Percentiles rank a stretch among this genome's conserved stretches.
Conservation (phyloP, 352 stramenopile species). For the Globisporangium heterothallicum region DNA sequence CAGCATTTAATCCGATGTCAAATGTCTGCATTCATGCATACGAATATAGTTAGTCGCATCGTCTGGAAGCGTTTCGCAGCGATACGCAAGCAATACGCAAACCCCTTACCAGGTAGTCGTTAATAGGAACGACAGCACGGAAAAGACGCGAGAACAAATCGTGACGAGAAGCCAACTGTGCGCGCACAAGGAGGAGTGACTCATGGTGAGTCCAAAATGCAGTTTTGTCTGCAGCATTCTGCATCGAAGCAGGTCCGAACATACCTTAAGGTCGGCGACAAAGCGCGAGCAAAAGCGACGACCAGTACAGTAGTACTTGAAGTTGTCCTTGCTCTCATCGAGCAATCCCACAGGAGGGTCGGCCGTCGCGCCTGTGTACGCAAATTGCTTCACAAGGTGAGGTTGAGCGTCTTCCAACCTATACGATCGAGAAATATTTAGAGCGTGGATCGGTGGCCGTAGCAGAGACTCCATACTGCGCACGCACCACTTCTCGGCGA, state of each 20-base stretch:
- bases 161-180: constrained; percentile 45
- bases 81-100: no score
- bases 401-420: constrained; percentile 63
- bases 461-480: neutral
- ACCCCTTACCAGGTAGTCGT: constrained; percentile 13
- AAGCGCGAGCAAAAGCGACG: constrained; percentile 74
- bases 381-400: constrained; percentile 60
- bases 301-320: constrained; percentile 83
- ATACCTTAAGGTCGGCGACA: constrained; percentile 55
- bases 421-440: no score
- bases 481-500: constrained; percentile 60
- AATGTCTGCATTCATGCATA: constrained; percentile 35
- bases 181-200: neutral
- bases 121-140: constrained; percentile 28
- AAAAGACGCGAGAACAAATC: constrained; percentile 61
- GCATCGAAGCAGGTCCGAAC: neutral
- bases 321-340: constrained; percentile 71
- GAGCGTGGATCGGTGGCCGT: no score
- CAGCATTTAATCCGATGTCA: constrained; percentile 54
- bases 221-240: neutral
- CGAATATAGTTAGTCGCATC: neutral
- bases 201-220: neutral
- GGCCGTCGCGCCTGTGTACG: constrained; percentile 62
- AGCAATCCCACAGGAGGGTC: constrained; percentile 55
- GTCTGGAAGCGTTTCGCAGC: no score